These are phyloP conservation scores for Senna siamea DNA, from an alignment of 306 rosid genomes.

Conservation along the genomic window DNA sequence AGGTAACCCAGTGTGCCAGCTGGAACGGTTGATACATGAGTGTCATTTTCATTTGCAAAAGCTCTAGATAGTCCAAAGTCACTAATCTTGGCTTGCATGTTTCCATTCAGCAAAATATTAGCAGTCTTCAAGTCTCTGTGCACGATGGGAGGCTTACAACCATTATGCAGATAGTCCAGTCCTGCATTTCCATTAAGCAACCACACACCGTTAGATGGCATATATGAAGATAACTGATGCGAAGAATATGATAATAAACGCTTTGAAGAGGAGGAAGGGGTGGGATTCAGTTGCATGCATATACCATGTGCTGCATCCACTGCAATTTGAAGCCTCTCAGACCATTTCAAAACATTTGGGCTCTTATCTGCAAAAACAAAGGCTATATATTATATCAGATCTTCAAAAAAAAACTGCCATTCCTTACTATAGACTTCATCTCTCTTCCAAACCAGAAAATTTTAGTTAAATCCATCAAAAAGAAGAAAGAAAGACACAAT, in stretches of 20 bases:
- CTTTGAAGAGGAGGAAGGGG: no score
- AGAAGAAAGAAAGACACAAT: no score
- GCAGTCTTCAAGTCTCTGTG: conserved; percentile 65
- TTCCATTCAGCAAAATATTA: conserved; percentile 51
- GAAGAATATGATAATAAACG: neutral
- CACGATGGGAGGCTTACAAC: conserved; percentile 38
- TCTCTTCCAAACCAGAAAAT: neutral
- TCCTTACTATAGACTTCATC: neutral
- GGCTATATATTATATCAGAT: neutral
- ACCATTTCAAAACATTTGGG: conserved; percentile 24
- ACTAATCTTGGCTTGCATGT: conserved; percentile 49
- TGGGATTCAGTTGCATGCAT: neutral
- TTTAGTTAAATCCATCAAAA: no score
- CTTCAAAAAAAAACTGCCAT: neutral
- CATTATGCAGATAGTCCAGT: conserved; percentile 53
- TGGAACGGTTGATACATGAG: conserved; percentile 40
- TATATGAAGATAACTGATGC: neutral
- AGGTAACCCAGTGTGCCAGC: conserved; percentile 54
- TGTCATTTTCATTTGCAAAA: conserved; percentile 32
- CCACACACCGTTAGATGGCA: no score
- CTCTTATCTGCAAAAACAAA: conserved; percentile 2
- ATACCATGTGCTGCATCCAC: conserved; percentile 41
- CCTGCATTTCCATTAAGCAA: conserved; percentile 31
- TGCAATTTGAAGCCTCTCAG: conserved; percentile 28
- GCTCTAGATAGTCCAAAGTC: conserved; percentile 59